Base-by-base conservation (phyloP, 495 filamentous ascomycete genomes). In the Xylaria curta region DNA sequence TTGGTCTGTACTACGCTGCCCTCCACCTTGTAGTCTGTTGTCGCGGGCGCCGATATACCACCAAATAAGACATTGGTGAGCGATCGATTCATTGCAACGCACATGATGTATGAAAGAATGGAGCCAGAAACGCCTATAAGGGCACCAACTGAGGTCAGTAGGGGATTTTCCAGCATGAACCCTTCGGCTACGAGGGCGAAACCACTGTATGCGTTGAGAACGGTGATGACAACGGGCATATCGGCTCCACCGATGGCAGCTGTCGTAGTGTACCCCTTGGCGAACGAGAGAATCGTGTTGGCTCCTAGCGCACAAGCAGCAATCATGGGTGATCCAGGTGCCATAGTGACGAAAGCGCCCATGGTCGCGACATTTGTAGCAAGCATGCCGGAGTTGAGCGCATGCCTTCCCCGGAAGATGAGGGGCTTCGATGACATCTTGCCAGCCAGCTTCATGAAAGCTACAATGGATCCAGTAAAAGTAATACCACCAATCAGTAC, bases 211-310 rank as follows among this genome's bases (percentile, higher is more conserved):
- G 93, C 93, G 76, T 95, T 95, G 17, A 95, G 82, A 8, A 94
- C 92, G 0, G 92, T 95, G 71, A 95, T 94, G 24, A 94, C 93
- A 21, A 95, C 93, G 19, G 92, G 92, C 92, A 94, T 94, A 76
- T 94, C 92, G 5, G 92, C 93, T n/a, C 92, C 93, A 13, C 93
- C 93, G 77, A 95, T 94, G 12, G 91, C 92, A 42, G 93, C 84
- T 0, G 93, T 95, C 2, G 93, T 94, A 13, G 93, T 95, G 74
- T 87, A 94, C 4, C 93, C 93, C 76, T 95, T 94, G 69, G 92
- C 73, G 83, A 95, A 95, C 58, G 91, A 93, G 15, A 95, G 86
- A 1, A 87, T 80, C 1, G 92, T 90, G 78, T 91, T 95, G 69
- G 90, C 90, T 66, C 89, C 87, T 1, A 94, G 84, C 58, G 91